phyloP scores from a whole-genome alignment of 345 rosid species.

The Camelina laxa region DNA sequence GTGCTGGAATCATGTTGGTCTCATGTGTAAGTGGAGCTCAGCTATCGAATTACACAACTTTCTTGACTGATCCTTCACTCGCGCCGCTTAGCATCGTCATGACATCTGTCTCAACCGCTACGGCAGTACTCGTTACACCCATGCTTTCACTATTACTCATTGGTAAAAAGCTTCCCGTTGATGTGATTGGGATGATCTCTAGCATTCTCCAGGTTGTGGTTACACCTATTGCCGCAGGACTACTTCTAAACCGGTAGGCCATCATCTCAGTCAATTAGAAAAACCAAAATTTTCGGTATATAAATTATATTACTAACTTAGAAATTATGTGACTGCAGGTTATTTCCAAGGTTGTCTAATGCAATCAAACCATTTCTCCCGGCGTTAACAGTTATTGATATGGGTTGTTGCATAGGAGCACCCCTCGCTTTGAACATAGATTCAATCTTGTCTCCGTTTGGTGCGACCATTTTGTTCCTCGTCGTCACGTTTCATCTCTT shows the following conservation, averaged over 20 bases:
- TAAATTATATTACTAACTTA: too few species aligned
- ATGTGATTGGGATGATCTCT: conserved; percentile 89
- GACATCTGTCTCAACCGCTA: conserved; percentile 92
- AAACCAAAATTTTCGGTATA: too few species aligned
- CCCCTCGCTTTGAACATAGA: conserved; percentile 84
- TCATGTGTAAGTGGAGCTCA: conserved; percentile 99
- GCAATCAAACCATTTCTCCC: conserved; percentile 80
- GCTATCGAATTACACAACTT: conserved; percentile 92
- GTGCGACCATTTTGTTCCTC: conserved; percentile 58
- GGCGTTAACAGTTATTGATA: conserved; percentile 74
- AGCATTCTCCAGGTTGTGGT: conserved; percentile 89
- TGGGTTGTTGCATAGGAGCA: conserved; percentile 89
- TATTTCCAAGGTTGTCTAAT: conserved; percentile 69
- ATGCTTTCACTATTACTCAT: conserved; percentile 82
- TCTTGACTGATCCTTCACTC: conserved; percentile 77
- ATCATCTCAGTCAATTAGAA: neutral
- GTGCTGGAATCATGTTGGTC: conserved; percentile 95
- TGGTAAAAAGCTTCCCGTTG: conserved; percentile 86
- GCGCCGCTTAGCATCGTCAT: conserved; percentile 94
- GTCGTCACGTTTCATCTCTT: conserved; percentile 74
- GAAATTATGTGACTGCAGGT: conserved; percentile 48
- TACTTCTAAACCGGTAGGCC: conserved; percentile 79
- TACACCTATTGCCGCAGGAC: conserved; percentile 78
- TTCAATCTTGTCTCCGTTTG: conserved; percentile 80
- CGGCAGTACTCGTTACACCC: conserved; percentile 82